Conservation (phyloP, 148 eudicot genomes). For the Pharnaceum exiguum region DNA sequence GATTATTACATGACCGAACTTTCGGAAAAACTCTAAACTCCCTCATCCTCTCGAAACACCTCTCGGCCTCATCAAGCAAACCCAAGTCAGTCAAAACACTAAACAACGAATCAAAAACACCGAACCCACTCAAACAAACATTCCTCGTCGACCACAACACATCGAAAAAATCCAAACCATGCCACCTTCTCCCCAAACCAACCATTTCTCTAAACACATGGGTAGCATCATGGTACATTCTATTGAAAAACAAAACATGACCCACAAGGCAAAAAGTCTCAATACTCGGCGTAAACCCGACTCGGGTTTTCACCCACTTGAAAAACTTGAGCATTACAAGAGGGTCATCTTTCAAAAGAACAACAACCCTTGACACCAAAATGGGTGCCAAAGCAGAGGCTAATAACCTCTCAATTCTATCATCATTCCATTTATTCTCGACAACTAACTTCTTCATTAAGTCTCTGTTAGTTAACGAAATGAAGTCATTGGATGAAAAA, state of each 20-base stretch:
- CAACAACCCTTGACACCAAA: constrained; percentile 52
- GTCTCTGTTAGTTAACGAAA: constrained; percentile 33
- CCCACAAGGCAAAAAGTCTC: constrained; percentile 65
- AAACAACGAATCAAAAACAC: constrained; percentile 81
- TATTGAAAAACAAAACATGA: constrained; percentile 69
- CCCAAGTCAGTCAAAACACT: constrained; percentile 64
- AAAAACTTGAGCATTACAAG: constrained; percentile 55
- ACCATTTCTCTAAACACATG: constrained; percentile 51
- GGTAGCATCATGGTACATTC: constrained; percentile 64
- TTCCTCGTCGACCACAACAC: constrained; percentile 65
- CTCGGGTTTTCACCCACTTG: constrained; percentile 54
- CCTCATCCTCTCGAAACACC: constrained; percentile 69
- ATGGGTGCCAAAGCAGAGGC: constrained; percentile 49
- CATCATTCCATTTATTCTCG: constrained; percentile 63
- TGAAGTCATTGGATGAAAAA: no score
- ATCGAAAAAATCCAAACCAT: constrained; percentile 45
- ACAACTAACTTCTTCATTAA: constrained; percentile 36
- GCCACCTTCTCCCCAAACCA: constrained; percentile 18
- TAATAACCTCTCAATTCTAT: constrained; percentile 41
- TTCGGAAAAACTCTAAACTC: constrained; percentile 61
- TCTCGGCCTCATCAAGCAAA: constrained; percentile 72
- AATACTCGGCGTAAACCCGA: constrained; percentile 49
- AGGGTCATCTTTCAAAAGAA: constrained; percentile 65
- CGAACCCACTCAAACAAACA: constrained; percentile 66
- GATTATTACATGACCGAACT: constrained; percentile 73